A percentile compares a stretch with the other conserved stretches of the same genome.
These are phyloP conservation scores for Santalum album DNA, from an alignment of 164 flowering plant genomes.

Conservation along the genomic window DNA sequence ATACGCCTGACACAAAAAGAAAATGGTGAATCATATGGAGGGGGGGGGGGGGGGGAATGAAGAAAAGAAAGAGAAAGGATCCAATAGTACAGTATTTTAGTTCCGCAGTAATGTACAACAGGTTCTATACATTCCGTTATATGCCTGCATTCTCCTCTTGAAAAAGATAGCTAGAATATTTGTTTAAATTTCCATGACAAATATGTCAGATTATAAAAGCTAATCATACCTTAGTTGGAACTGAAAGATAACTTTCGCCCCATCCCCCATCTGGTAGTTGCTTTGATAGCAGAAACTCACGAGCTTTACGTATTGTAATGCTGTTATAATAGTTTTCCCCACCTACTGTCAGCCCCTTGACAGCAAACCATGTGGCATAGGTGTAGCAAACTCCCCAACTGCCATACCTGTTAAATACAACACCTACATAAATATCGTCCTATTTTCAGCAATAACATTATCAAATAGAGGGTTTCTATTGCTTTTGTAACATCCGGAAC, in stretches of 20 bases:
- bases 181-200: no score
- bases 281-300: constrained; percentile 31
- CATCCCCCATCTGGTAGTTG: constrained; percentile 42
- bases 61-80: no score
- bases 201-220: no score
- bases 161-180: no score
- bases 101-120: no score
- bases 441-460: neutral
- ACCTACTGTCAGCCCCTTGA: constrained; percentile 29
- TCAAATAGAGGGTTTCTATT: no score
- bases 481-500: no score
- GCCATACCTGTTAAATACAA: constrained; percentile 26
- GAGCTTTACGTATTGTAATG: constrained; percentile 29
- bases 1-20: neutral
- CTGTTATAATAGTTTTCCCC: constrained; percentile 31
- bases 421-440: neutral
- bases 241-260: constrained; percentile 49
- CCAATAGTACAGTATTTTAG: no score
- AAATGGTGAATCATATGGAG: no score
- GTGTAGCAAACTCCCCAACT: constrained; percentile 49
- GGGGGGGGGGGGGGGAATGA: no score
- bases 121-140: no score
- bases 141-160: no score
- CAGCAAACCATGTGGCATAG: constrained; percentile 45
- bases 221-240: constrained; percentile 28